These are phyloP conservation scores for Lipomyces lipofer DNA, from an alignment of 805 yeast species.

Conservation along the genomic window DNA sequence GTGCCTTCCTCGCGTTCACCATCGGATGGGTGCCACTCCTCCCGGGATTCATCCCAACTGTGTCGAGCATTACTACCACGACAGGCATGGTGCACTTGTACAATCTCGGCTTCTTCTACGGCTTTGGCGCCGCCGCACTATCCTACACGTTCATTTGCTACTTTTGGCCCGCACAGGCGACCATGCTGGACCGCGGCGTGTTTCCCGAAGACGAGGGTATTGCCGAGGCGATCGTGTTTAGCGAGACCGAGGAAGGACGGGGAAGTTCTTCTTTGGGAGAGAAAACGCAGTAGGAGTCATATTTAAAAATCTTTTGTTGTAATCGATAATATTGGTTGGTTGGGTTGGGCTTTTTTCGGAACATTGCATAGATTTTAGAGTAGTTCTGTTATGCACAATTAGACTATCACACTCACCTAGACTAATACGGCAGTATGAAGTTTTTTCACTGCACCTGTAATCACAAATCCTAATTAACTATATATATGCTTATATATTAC, in stretches of 20 bases:
- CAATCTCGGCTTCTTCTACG: constrained; percentile 30
- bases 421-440: no score
- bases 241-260: no score
- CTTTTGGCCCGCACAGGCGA: constrained; percentile 11
- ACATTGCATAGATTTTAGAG: no score
- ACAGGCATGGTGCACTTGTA: constrained; percentile 28
- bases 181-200: constrained; percentile 6
- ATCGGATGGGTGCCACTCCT: constrained; percentile 36
- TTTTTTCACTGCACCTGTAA: no score
- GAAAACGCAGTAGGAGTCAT: neutral
- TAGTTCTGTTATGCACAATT: no score
- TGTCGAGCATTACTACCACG: constrained; percentile 3
- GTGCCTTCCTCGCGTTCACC: constrained; percentile 45
- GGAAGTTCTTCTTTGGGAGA: neutral
- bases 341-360: no score
- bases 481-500: no score
- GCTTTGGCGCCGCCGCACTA: constrained; percentile 19
- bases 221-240: neutral
- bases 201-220: constrained; percentile 1
- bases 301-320: no score
- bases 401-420: no score
- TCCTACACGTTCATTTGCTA: constrained; percentile 7
- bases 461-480: no score
- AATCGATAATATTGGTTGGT: no score
- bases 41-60: constrained; percentile 34